Evolutionary conservation across 2,329 filamentous ascomycete genomes (phyloP).

Genomic region (Ascosphaera acerosa): DNA sequence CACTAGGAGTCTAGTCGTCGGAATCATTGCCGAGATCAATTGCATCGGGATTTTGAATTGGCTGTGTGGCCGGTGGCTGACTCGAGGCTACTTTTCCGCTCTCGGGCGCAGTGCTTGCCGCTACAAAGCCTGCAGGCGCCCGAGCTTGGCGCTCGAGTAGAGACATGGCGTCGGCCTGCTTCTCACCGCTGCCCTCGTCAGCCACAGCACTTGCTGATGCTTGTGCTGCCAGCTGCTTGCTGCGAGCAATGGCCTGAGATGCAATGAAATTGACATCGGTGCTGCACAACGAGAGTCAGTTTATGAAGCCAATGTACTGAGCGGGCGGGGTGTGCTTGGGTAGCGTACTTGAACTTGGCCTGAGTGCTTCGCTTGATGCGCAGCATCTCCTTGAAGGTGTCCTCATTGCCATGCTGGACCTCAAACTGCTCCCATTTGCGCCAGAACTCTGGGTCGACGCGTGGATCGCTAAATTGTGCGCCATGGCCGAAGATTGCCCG

Average conservation of each 20-base stretch:
- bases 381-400: constrained; percentile 98
- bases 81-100: constrained; percentile 28
- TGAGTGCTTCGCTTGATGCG: constrained; percentile 93
- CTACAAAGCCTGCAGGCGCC: constrained; percentile 75
- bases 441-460: constrained; percentile 81
- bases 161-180: constrained; percentile 57
- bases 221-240: constrained; percentile 30
- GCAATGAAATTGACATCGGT: constrained; percentile 98
- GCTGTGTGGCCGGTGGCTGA: constrained; percentile 11
- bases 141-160: constrained; percentile 69
- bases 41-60: constrained; percentile 52
- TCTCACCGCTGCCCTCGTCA: constrained; percentile 20
- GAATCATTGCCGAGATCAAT: constrained; percentile 50
- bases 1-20: constrained; percentile 15
- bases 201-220: constrained; percentile 15
- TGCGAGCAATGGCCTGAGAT: constrained; percentile 70
- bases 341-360: constrained; percentile 70
- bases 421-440: constrained; percentile 93
- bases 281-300: constrained; percentile 20
- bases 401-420: constrained; percentile 93
- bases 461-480: constrained; percentile 88
- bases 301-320: no score
- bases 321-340: neutral
- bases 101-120: constrained; percentile 50
- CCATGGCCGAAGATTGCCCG: constrained; percentile 90